These are phyloP conservation scores for Aureobasidium sp. DNA, from an alignment of 2,329 filamentous ascomycete genomes.

Conservation along the genomic window DNA sequence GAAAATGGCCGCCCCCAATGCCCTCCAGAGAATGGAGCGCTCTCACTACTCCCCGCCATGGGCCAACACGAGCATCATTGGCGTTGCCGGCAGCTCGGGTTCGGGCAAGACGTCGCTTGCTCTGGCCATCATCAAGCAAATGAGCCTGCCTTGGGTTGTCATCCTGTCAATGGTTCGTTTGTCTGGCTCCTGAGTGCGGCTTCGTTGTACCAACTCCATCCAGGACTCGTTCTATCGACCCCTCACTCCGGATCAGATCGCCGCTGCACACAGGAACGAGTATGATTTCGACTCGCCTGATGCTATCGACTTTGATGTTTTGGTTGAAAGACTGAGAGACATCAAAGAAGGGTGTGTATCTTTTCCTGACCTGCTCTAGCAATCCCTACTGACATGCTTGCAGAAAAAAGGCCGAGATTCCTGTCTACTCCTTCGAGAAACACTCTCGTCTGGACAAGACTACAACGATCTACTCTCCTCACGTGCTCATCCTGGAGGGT, in stretches of 20 bases:
- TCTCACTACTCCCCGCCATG: slow-evolving; percentile 88
- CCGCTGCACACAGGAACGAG: slow-evolving; percentile 76
- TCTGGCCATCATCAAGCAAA: slow-evolving; percentile 76
- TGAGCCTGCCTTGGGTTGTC: slow-evolving; percentile 95
- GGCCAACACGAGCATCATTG: slow-evolving; percentile 94
- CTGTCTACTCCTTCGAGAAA: slow-evolving; percentile 89
- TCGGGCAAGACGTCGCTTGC: slow-evolving; percentile 93
- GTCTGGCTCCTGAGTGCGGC: not conserved
- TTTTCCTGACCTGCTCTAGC: not conserved
- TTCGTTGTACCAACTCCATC: slow-evolving; percentile 5
- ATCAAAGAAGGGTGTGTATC: slow-evolving; percentile 79
- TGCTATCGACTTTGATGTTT: slow-evolving; percentile 86
- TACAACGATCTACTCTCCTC: slow-evolving; percentile 88
- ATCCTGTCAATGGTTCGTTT: slow-evolving; percentile 82
- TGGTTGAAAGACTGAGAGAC: slow-evolving; percentile 70
- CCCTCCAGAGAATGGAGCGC: slow-evolving; percentile 18
- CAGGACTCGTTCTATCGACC: slow-evolving; percentile 98
- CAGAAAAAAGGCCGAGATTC: slow-evolving; percentile 81
- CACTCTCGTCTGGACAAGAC: slow-evolving; percentile 73
- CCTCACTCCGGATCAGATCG: slow-evolving; percentile 68
- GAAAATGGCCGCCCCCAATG: slow-evolving; percentile 2
- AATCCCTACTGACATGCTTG: slow-evolving; percentile 12
- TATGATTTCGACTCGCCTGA: slow-evolving; percentile 94
- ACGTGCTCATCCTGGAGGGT: slow-evolving; percentile 89
- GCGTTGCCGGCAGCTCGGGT: slow-evolving; percentile 88